A percentile compares a stretch with the other conserved stretches of the same genome.
Evolutionary conservation across 2,329 filamentous ascomycete species (phyloP).

Genomic region (Alternaria consortialis): DNA sequence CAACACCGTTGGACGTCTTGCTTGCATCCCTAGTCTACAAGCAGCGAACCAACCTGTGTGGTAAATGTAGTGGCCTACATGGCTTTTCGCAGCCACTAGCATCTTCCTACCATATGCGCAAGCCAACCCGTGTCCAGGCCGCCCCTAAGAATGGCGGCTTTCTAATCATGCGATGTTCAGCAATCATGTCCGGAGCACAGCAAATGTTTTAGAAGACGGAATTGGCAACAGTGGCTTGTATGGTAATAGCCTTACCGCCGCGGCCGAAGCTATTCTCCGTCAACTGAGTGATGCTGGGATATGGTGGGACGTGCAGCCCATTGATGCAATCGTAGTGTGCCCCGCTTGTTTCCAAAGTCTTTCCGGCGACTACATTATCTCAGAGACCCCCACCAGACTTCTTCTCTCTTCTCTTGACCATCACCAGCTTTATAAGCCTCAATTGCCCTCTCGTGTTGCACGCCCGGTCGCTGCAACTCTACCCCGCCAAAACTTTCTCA

Average conservation of each 20-base stretch:
- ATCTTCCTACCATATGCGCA: conserved; percentile 1
- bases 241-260: conserved; percentile 34
- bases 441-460: conserved; percentile 41
- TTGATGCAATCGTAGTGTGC: conserved; percentile 41
- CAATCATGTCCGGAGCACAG: conserved; percentile 14
- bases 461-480: conserved; percentile 43
- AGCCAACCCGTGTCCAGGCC: conserved; percentile 1
- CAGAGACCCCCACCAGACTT: conserved; percentile 36
- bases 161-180: conserved; percentile 20
- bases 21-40: not conserved
- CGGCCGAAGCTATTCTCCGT: conserved; percentile 36
- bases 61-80: not conserved
- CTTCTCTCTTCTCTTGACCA: conserved; percentile 32
- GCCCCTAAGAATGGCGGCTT: conserved; percentile 7
- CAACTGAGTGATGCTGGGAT: conserved; percentile 15
- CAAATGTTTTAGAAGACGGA: conserved; percentile 16
- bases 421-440: conserved; percentile 30
- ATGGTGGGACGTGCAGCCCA: conserved; percentile 31
- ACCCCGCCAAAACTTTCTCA: conserved; percentile 33
- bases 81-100: not conserved
- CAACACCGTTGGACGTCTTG: conserved; percentile 16
- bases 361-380: conserved; percentile 49
- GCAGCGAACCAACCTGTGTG: not conserved
- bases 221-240: conserved; percentile 27
- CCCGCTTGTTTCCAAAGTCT: conserved; percentile 45